These are phyloP conservation scores for Suillus placidus DNA, from an alignment of 768 basidiomycete genomes.

Conservation along the genomic window DNA sequence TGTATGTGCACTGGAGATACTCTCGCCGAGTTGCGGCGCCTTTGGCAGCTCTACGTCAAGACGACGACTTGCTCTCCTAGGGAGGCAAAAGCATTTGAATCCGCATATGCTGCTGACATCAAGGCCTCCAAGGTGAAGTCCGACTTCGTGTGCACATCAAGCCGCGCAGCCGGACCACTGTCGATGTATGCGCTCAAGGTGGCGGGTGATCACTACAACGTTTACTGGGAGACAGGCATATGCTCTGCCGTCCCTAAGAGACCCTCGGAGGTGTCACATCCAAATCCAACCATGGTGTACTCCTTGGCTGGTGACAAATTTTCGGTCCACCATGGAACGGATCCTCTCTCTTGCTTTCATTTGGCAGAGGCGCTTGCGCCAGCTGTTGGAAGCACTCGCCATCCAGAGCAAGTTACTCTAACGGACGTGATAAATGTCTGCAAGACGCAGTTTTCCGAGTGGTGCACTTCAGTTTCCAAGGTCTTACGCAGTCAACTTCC, in stretches of 20 bases:
- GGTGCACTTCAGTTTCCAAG: constrained; percentile 27
- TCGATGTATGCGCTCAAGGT: constrained; percentile 13
- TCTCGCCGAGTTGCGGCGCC: constrained; percentile 23
- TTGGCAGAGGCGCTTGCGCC: constrained; percentile 30
- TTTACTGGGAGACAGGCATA: constrained; percentile 29
- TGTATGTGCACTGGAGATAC: constrained; percentile 27
- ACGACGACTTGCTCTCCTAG: constrained; percentile 18
- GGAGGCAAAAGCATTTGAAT: constrained; percentile 18
- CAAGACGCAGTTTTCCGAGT: constrained; percentile 27
- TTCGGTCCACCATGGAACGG: constrained; percentile 31
- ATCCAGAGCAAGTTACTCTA: not conserved
- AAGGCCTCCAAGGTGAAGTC: constrained; percentile 12
- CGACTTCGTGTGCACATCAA: constrained; percentile 8
- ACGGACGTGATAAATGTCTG: not conserved
- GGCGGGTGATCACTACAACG: constrained; percentile 23
- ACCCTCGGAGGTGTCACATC: constrained; percentile 15
- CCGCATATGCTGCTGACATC: constrained; percentile 23
- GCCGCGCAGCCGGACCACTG: constrained; percentile 33
- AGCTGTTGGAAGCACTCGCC: not conserved
- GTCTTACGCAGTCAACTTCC: constrained; percentile 12
- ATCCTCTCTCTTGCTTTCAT: constrained; percentile 35
- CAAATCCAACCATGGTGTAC: constrained; percentile 35
- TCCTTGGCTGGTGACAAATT: constrained; percentile 25
- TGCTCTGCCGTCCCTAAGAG: constrained; percentile 28
- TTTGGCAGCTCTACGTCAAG: constrained; percentile 24